Percentiles rank a stretch among this genome's conserved stretches.
Evolutionary conservation across 345 rosid species (phyloP).

Genomic region (Barbarea vulgaris): DNA sequence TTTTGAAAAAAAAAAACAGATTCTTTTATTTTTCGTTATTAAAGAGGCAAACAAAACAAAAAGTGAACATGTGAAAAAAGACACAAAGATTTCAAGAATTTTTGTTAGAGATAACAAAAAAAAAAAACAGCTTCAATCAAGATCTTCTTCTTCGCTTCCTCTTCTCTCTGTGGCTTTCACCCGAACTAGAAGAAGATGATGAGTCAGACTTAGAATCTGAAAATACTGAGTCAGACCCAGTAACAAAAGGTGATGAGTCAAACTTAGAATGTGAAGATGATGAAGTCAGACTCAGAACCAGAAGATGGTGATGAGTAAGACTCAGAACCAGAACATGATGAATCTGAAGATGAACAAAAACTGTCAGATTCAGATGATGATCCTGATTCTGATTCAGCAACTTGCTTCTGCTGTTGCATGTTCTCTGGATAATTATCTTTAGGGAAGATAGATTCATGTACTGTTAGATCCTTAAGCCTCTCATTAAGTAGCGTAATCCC

Average conservation of each 20-base stretch:
- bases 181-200: constrained; percentile 32
- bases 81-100: not conserved
- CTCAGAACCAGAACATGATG: not conserved
- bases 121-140: constrained; percentile 12
- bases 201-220: constrained; percentile 26
- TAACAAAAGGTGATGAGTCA: constrained; percentile 1
- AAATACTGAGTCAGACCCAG: not conserved
- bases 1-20: too few relatives aligned
- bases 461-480: constrained; percentile 63
- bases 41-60: too few relatives aligned
- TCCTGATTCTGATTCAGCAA: constrained; percentile 45
- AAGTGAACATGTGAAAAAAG: too few relatives aligned
- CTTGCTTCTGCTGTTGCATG: constrained; percentile 78
- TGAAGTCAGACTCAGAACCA: not conserved
- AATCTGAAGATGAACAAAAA: constrained; percentile 25
- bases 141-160: constrained; percentile 46
- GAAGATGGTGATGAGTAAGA: not conserved
- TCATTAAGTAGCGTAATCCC: constrained; percentile 75
- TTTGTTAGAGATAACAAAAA: not conserved
- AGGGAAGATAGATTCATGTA: constrained; percentile 80
- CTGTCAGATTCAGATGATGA: constrained; percentile 47
- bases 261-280: not conserved
- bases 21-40: too few relatives aligned
- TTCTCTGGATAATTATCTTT: constrained; percentile 87
- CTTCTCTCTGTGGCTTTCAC: constrained; percentile 43